phyloP scores from a whole-genome alignment of 306 rosid species.

The Morella rubra region DNA sequence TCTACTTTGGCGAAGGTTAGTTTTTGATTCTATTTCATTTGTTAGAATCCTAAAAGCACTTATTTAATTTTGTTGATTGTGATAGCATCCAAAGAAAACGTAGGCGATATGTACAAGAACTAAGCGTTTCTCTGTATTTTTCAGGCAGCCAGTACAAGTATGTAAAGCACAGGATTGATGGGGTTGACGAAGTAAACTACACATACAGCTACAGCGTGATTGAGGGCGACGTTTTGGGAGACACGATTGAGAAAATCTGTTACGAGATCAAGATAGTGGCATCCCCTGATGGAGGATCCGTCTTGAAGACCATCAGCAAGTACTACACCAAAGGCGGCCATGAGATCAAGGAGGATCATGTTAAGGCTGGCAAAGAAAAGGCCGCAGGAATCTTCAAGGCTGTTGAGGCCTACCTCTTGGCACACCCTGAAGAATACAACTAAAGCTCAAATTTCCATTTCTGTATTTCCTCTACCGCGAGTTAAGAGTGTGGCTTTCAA shows the following conservation, averaged over 20 bases:
- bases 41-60: too few relatives aligned
- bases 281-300: constrained; percentile 37
- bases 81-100: too few relatives aligned
- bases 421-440: constrained; percentile 10
- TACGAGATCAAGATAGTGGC: constrained; percentile 27
- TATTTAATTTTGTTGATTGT: too few relatives aligned
- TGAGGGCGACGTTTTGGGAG: constrained; percentile 28
- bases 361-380: constrained; percentile 3
- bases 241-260: constrained; percentile 30
- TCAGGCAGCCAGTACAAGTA: not conserved
- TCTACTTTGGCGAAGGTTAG: constrained; percentile 26
- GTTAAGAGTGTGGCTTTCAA: not conserved
- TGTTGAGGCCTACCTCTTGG: constrained; percentile 11
- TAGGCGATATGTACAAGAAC: too few relatives aligned
- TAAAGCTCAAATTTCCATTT: not conserved
- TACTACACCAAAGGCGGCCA: constrained; percentile 19
- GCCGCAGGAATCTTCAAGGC: not conserved
- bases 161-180: constrained; percentile 25
- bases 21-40: not conserved
- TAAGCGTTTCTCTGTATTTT: not conserved
- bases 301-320: constrained; percentile 6
- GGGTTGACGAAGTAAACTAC: constrained; percentile 19
- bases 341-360: not conserved
- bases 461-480: not conserved
- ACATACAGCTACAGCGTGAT: constrained; percentile 26